A percentile compares a stretch with the other conserved stretches of the same genome.
Evolutionary conservation across 2,329 filamentous ascomycete genomes (phyloP).

Genomic region (Fusarium verrucosum): DNA sequence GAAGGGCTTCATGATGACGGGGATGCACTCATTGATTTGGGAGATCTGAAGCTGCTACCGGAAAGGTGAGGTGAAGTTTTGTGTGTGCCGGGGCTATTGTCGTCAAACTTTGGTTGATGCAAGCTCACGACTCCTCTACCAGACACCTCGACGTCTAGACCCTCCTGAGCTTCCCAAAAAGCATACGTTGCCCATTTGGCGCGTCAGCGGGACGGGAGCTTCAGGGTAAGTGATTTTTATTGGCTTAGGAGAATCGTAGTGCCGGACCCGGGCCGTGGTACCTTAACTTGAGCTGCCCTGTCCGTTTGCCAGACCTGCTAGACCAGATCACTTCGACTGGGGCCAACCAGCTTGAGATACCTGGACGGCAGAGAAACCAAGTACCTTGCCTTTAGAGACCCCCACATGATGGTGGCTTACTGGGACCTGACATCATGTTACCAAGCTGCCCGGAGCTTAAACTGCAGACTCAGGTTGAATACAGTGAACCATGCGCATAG

Average conservation of each 20-base stretch:
- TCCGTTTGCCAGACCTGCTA: too few relatives aligned
- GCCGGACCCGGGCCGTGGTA: constrained; percentile 26
- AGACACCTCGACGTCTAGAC: constrained; percentile 37
- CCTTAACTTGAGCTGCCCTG: background rate
- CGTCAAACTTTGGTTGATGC: constrained; percentile 24
- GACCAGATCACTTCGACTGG: too few relatives aligned
- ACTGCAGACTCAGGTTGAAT: constrained; percentile 15
- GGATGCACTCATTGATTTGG: constrained; percentile 49
- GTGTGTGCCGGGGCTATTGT: constrained; percentile 17
- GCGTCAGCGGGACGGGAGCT: constrained; percentile 41
- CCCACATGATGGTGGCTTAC: constrained; percentile 38
- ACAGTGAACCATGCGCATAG: constrained; percentile 12
- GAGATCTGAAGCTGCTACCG: constrained; percentile 39
- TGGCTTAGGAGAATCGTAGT: constrained; percentile 38
- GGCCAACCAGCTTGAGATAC: constrained; percentile 18
- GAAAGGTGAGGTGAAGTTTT: constrained; percentile 17
- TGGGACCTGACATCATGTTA: constrained; percentile 45
- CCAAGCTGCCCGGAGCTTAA: constrained; percentile 30
- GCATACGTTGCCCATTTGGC: constrained; percentile 51
- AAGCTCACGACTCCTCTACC: constrained; percentile 36
- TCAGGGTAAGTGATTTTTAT: constrained; percentile 40
- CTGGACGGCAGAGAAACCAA: constrained; percentile 18
- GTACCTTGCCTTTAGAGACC: constrained; percentile 25
- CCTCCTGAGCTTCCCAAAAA: constrained; percentile 46
- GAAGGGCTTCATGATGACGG: constrained; percentile 53